These are phyloP conservation scores for Podospora anserina DNA, from an alignment of 495 filamentous ascomycete genomes.

Conservation along the genomic window DNA sequence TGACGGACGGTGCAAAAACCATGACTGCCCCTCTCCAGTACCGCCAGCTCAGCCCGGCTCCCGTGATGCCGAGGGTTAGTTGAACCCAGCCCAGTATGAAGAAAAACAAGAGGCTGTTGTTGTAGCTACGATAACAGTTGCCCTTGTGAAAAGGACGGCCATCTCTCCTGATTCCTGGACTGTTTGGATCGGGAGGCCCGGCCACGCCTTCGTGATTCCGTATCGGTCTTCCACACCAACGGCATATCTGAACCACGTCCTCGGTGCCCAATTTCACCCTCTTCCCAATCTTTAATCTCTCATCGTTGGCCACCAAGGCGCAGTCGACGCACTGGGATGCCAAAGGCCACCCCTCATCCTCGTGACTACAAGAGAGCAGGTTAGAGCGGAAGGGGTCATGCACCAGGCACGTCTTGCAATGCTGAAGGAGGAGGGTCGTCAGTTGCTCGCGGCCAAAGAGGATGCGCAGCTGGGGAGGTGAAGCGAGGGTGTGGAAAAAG, in stretches of 20 bases:
- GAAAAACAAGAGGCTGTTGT: conserved; percentile 23
- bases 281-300: conserved; percentile 22
- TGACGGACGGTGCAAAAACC: conserved; percentile 31
- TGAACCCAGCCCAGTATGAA: conserved; percentile 32
- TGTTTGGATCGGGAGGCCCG: not conserved
- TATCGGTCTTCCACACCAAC: conserved; percentile 33
- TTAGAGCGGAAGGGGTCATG: conserved; percentile 21
- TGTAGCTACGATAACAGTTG: conserved; percentile 29
- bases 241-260: conserved; percentile 26
- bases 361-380: conserved; percentile 19
- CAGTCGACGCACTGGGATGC: conserved; percentile 27
- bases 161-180: not conserved
- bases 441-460: conserved; percentile 22
- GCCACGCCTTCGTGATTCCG: conserved; percentile 2
- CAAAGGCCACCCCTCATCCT: conserved; percentile 28
- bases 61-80: conserved; percentile 26
- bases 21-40: conserved; percentile 24
- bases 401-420: conserved; percentile 30
- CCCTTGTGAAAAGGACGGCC: conserved; percentile 22
- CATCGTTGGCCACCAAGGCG: conserved; percentile 23
- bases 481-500: conserved; percentile 23
- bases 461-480: conserved; percentile 22
- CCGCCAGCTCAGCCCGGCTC: conserved; percentile 24
- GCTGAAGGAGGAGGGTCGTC: conserved; percentile 21
- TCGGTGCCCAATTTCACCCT: conserved; percentile 25